These are phyloP conservation scores for Petasospora fabianii DNA, from an alignment of 1,139 yeast genomes.

Conservation along the genomic window DNA sequence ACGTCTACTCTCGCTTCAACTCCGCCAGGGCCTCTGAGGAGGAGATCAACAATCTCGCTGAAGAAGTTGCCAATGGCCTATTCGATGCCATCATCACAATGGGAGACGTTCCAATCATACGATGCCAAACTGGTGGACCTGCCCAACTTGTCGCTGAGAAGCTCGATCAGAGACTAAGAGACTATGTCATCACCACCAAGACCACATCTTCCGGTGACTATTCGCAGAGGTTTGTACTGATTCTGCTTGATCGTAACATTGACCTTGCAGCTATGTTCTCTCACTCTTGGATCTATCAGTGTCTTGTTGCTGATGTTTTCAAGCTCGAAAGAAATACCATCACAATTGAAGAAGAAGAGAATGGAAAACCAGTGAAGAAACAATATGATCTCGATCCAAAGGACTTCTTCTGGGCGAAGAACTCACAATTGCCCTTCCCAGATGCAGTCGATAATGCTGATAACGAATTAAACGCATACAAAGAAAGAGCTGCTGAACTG, in stretches of 20 bases:
- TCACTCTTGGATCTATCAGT: slow-evolving; percentile 97
- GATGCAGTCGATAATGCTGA: slow-evolving; percentile 97
- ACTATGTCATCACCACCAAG: slow-evolving; percentile 73
- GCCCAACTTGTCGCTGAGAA: slow-evolving; percentile 91
- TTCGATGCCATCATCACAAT: slow-evolving; percentile 76
- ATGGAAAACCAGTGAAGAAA: slow-evolving; percentile 40
- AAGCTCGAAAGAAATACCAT: slow-evolving; percentile 75
- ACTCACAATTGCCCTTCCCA: slow-evolving; percentile 89
- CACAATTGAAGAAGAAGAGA: slow-evolving; percentile 48
- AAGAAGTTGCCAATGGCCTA: slow-evolving; percentile 70
- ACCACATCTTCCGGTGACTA: slow-evolving; percentile 27
- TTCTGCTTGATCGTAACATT: slow-evolving; percentile 80
- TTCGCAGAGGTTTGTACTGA: slow-evolving; percentile 67
- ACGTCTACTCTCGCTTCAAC: slow-evolving; percentile 66
- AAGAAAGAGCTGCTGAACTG: slow-evolving; percentile 81
- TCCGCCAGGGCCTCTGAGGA: slow-evolving; percentile 72
- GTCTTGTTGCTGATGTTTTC: slow-evolving; percentile 92
- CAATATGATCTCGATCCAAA: slow-evolving; percentile 84
- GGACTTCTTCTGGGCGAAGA: slow-evolving; percentile 87
- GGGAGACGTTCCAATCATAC: slow-evolving; percentile 79
- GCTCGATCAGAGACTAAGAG: slow-evolving; percentile 77
- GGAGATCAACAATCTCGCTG: slow-evolving; percentile 65
- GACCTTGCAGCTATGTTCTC: slow-evolving; percentile 92
- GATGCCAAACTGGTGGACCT: slow-evolving; percentile 91
- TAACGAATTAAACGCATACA: slow-evolving; percentile 72